Evolutionary conservation across 164 flowering plant genomes (phyloP), one percentile per base, ranked within the genome.

Genomic region (Brasenia schreberi): DNA sequence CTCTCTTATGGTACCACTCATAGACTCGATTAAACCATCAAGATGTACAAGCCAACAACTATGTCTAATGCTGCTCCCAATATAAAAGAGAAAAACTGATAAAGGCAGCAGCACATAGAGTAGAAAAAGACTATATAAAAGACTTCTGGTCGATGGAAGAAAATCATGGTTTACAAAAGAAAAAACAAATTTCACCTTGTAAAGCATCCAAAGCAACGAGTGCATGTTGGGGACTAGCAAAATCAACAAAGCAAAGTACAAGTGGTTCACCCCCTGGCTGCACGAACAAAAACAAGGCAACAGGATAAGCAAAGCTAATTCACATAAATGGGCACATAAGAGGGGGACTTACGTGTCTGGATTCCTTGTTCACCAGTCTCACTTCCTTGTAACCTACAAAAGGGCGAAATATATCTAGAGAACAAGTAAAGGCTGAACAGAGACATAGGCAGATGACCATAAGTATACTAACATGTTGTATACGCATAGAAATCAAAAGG

Each of bases 311-410:
- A 9, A 45, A 45, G 5, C 23, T 10, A 42, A 14, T 7, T 9
- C 45, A 33, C 17, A 64, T 43, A 71, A 61, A 5, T 42, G 39
- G 17, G 64, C 64, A 16, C 56, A 49, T 9, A 49, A 49, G 56
- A 49, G 56, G 10, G 4, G 12, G 4, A 81, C 94, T 84, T 81
- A 93, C 98, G 75, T 76, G 84, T 86, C 83, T 84, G 43, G 94
- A 79, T 59, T 90, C 97, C 77, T 90, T 93, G 75, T 75, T 85
- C 61, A 93, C 96, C 62, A 93, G 87, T 72, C 98, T 86, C 53
- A 90, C 97, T 86, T 90, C 97, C 75, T 81, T 85, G 78, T 83
- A 93, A 59, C 98, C 98, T 60, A 90, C 92, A 80, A 93, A 93
- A 66, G 96, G 97, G 42, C 97, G 98, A 70, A 93, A 90, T n/a